Evolutionary conservation across 1,284 basidiomycete species (phyloP), one percentile per base, ranked within the genome.

Genomic region (Pterulicium gracile): DNA sequence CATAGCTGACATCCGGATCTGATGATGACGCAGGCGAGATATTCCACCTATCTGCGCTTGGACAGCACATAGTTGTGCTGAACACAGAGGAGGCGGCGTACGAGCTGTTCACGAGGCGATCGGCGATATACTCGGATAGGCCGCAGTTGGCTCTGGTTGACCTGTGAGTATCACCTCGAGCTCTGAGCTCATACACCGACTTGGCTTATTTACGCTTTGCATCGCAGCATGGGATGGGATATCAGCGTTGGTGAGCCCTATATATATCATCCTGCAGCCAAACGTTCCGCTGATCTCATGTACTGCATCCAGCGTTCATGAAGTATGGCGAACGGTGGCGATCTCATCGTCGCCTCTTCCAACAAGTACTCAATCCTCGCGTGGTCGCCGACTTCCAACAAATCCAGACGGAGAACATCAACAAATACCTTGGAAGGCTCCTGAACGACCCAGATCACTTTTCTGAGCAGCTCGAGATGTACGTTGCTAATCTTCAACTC

Each of bases 151-250:
- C 55, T 1, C 50, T 60, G 5, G 51, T 56, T 14, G 52, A 57
- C 2, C 13, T 53, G 50, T 53, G 7, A 19, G 48, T 39, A 18
- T n/a, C n/a, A n/a, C n/a, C n/a, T n/a, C n/a, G n/a, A n/a, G n/a
- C n/a, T n/a, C n/a, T n/a, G n/a, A n/a, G n/a, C n/a, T n/a, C n/a
- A n/a, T n/a, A n/a, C n/a, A n/a, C n/a, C n/a, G n/a, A n/a, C n/a
- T n/a, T n/a, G n/a, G n/a, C n/a, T n/a, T n/a, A n/a, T n/a, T n/a
- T n/a, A n/a, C n/a, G n/a, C n/a, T n/a, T n/a, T n/a, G n/a, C n/a
- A n/a, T n/a, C n/a, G n/a, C 40, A 62, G 61, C 48, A 63, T 63
- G 58, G 61, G 61, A 23, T 62, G 61, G 61, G 56, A 56, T 32
- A 58, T 62, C 44, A 60, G 55, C 22, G 49, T 58, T 5, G 7